Percentiles rank a stretch among this genome's conserved stretches.
phyloP scores from a whole-genome alignment of 441 rosid genomes.

The Bruguiera hainesii region DNA sequence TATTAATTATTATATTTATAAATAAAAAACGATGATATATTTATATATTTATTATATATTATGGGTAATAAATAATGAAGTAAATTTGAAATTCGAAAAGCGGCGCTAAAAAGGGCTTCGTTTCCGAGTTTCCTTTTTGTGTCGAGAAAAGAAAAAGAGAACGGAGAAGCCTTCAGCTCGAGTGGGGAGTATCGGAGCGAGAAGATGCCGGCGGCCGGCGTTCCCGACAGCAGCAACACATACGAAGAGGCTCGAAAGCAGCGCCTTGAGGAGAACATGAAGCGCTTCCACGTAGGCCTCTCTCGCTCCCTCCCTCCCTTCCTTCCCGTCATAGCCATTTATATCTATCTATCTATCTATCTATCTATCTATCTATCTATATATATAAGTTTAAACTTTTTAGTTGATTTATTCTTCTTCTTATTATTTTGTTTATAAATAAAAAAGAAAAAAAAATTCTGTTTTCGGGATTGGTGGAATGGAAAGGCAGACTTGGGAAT shows the following conservation, averaged over 20 bases:
- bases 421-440: not conserved
- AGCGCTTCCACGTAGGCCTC: constrained; percentile 37
- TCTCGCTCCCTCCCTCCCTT: not conserved
- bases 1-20: no score
- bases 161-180: no score
- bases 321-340: not conserved
- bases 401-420: no score
- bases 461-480: not conserved
- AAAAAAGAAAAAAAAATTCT: not conserved
- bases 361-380: not conserved
- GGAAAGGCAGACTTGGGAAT: constrained; percentile 42
- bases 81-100: no score
- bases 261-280: constrained; percentile 47
- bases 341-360: not conserved
- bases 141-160: no score
- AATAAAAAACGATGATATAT: no score
- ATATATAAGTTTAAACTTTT: not conserved
- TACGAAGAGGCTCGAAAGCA: constrained; percentile 51
- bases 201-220: constrained; percentile 9
- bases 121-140: no score
- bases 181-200: no score
- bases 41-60: no score
- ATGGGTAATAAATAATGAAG: no score
- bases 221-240: constrained; percentile 17
- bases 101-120: no score